Percentiles rank a stretch among this genome's conserved stretches.
Conservation (phyloP, 768 basidiomycete genomes). For the Collybia sp. region DNA sequence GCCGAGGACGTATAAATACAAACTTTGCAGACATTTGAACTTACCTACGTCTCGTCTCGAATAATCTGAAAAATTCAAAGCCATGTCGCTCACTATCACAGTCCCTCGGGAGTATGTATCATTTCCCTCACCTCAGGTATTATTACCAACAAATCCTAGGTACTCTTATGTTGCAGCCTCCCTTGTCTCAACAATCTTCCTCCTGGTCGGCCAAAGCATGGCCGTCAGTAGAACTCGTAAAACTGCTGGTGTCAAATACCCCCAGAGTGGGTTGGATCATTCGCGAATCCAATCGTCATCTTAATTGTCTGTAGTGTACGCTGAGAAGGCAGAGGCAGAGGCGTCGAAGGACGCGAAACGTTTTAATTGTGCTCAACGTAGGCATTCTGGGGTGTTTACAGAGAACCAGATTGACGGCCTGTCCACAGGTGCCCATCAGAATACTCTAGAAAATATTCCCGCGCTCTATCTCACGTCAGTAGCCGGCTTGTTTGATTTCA, state of each 20-base stretch:
- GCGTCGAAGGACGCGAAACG: constrained; percentile 38
- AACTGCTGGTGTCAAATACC: constrained; percentile 51
- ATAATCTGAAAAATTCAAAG: too few species aligned
- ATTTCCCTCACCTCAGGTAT: not conserved
- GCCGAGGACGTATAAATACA: too few species aligned
- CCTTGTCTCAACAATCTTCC: not conserved
- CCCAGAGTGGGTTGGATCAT: constrained; percentile 43
- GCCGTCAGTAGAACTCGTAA: constrained; percentile 35
- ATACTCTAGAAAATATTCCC: constrained; percentile 46
- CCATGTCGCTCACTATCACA: constrained; percentile 13
- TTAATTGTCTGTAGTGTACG: constrained; percentile 42
- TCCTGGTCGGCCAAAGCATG: constrained; percentile 26
- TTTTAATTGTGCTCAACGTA: constrained; percentile 61
- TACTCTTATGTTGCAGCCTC: not conserved
- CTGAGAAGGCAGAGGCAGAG: constrained; percentile 54
- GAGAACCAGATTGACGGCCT: not conserved
- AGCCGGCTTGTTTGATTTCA: not conserved
- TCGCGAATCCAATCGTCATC: not conserved
- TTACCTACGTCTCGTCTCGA: too few species aligned
- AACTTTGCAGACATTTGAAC: too few species aligned
- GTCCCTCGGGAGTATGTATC: constrained; percentile 14
- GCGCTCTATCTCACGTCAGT: constrained; percentile 36
- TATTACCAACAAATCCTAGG: not conserved
- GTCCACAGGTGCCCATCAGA: constrained; percentile 61
- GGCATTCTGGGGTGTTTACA: not conserved